Evolutionary conservation across 768 basidiomycete species (phyloP).

Genomic region (Lactarius tabidus): DNA sequence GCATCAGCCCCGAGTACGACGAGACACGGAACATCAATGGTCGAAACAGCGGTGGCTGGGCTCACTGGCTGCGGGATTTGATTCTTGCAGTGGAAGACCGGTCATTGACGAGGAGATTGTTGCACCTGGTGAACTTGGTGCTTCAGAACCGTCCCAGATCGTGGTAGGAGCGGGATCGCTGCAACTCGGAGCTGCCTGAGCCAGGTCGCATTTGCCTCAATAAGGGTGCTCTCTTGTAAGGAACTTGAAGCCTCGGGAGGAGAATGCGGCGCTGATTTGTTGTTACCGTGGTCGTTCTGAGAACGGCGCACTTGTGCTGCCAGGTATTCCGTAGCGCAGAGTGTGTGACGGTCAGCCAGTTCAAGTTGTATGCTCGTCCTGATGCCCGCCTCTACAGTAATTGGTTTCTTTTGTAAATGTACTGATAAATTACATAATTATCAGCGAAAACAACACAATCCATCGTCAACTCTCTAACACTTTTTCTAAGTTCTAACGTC

Average conservation of each 20-base stretch:
- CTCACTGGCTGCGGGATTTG: neutral
- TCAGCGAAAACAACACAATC: too few species aligned
- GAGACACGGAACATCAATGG: neutral
- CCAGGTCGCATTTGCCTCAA: slow-evolving; percentile 20
- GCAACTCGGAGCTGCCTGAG: slow-evolving; percentile 8
- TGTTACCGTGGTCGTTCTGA: neutral
- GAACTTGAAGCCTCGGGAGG: too few species aligned
- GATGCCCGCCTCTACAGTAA: slow-evolving; percentile 40
- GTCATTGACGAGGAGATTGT: neutral
- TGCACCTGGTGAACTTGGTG: too few species aligned
- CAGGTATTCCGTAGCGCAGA: slow-evolving; percentile 56
- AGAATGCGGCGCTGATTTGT: neutral
- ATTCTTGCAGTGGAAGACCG: neutral
- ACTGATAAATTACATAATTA: too few species aligned
- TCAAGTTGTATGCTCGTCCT: slow-evolving; percentile 63
- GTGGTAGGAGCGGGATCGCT: neutral
- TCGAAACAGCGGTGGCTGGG: too few species aligned
- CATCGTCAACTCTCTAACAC: too few species aligned
- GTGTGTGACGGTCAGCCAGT: slow-evolving; percentile 64
- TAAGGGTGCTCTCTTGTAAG: slow-evolving; percentile 15
- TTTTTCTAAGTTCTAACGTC: too few species aligned
- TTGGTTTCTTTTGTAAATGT: too few species aligned
- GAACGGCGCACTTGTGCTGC: slow-evolving; percentile 33
- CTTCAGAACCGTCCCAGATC: neutral
- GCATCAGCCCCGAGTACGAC: neutral